phyloP scores from a whole-genome alignment of 192 early-diverging fungal genomes.

The Backusella westeae region DNA sequence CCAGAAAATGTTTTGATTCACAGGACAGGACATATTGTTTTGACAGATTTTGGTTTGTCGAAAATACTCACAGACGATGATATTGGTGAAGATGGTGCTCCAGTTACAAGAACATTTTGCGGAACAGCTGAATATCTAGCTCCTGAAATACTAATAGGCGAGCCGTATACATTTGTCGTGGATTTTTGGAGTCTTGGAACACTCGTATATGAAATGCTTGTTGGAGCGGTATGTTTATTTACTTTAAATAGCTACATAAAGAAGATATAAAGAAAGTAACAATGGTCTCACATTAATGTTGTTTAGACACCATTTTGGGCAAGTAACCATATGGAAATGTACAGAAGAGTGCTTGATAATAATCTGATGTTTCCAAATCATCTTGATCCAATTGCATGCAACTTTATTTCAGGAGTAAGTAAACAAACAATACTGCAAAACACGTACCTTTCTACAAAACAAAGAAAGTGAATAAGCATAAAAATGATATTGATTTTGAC shows the following conservation, averaged over 20 bases:
- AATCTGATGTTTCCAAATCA: slow-evolving; percentile 44
- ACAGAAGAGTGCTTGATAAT: slow-evolving; percentile 53
- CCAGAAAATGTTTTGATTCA: slow-evolving; percentile 70
- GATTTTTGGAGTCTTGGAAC: slow-evolving; percentile 86
- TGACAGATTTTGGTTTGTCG: slow-evolving; percentile 79
- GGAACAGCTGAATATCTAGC: slow-evolving; percentile 90
- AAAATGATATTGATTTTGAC: not conserved
- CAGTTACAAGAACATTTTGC: slow-evolving; percentile 79
- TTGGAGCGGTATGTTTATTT: slow-evolving; percentile 47
- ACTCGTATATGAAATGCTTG: slow-evolving; percentile 71
- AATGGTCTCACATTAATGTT: not conserved
- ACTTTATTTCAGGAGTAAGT: slow-evolving; percentile 46
- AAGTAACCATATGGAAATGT: slow-evolving; percentile 55
- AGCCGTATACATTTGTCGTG: slow-evolving; percentile 71
- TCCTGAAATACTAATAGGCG: slow-evolving; percentile 73
- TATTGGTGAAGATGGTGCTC: slow-evolving; percentile 41
- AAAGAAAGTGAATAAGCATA: not conserved
- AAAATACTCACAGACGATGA: slow-evolving; percentile 41
- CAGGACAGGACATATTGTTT: slow-evolving; percentile 67
- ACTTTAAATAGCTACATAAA: not conserved
- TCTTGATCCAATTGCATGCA: slow-evolving; percentile 40
- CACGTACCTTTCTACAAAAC: not conserved
- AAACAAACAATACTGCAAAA: not conserved
- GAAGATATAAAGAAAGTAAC: not conserved
- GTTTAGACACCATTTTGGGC: slow-evolving; percentile 59